Evolutionary conservation across 768 basidiomycete species (phyloP).

Genomic region (Tephrocybe sp.): DNA sequence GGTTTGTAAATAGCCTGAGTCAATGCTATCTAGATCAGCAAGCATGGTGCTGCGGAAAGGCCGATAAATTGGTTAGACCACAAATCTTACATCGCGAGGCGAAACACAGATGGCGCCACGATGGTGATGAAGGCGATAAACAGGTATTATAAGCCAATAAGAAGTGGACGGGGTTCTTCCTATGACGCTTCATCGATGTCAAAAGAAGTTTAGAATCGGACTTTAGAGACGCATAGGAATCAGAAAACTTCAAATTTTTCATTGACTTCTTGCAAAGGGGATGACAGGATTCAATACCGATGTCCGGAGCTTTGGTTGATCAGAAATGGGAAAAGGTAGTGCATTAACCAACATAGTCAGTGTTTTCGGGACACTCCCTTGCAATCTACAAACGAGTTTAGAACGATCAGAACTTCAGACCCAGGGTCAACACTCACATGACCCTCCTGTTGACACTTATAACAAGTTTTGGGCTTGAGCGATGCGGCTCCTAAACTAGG

Average conservation of each 20-base stretch:
- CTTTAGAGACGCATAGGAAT: background rate
- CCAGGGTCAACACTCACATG: conserved; percentile 55
- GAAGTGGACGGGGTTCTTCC: conserved; percentile 4
- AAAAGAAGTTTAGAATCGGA: conserved; percentile 7
- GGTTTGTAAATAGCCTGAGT: too few relatives aligned
- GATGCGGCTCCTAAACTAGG: conserved; percentile 45
- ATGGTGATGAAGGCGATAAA: conserved; percentile 12
- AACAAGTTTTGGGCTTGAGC: conserved; percentile 77
- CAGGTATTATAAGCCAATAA: conserved; percentile 7
- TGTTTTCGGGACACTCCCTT: conserved; percentile 61
- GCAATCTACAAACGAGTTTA: conserved; percentile 47
- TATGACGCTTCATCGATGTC: conserved; percentile 7
- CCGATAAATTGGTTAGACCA: too few relatives aligned
- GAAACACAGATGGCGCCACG: background rate
- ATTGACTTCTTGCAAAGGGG: conserved; percentile 10
- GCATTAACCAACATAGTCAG: conserved; percentile 50
- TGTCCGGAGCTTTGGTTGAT: conserved; percentile 2
- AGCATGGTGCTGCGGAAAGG: too few relatives aligned
- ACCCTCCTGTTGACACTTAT: conserved; percentile 86
- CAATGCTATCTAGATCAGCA: too few relatives aligned
- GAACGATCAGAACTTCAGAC: conserved; percentile 3
- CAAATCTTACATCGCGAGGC: background rate
- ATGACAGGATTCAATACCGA: conserved; percentile 12
- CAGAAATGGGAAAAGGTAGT: background rate
- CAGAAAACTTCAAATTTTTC: conserved; percentile 1